These are phyloP conservation scores for Psilocybe cubensis DNA, from an alignment of 768 basidiomycete genomes.

Conservation along the genomic window DNA sequence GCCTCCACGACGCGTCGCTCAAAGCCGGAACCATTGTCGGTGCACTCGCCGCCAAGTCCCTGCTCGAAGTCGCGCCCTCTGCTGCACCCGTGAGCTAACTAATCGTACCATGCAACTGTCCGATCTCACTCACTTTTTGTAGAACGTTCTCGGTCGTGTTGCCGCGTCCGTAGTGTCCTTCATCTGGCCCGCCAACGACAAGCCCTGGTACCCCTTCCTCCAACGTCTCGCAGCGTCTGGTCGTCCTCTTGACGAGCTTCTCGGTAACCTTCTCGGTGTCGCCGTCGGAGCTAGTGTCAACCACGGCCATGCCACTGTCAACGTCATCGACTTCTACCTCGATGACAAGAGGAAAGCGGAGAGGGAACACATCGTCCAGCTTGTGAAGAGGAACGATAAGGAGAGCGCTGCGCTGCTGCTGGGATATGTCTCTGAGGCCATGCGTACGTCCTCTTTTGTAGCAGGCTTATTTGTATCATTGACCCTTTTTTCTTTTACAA, in stretches of 20 bases:
- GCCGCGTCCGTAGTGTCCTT: constrained; percentile 26
- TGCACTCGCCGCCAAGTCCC: constrained; percentile 9
- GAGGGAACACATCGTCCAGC: constrained; percentile 38
- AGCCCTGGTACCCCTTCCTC: constrained; percentile 44
- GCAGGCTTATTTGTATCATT: neutral
- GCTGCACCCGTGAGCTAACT: constrained; percentile 16
- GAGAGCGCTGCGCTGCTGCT: constrained; percentile 38
- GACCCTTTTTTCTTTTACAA: neutral
- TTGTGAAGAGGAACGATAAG: constrained; percentile 34
- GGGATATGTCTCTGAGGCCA: constrained; percentile 56
- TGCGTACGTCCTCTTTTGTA: constrained; percentile 39
- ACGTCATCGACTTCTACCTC: constrained; percentile 59
- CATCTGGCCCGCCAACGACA: constrained; percentile 30
- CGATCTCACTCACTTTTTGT: neutral
- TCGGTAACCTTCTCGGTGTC: constrained; percentile 48
- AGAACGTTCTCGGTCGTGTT: constrained; percentile 33
- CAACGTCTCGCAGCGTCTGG: constrained; percentile 36
- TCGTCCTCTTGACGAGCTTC: constrained; percentile 42
- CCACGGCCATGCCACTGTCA: constrained; percentile 49
- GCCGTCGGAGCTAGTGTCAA: constrained; percentile 51
- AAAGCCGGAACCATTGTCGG: constrained; percentile 12
- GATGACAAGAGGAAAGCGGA: constrained; percentile 43
- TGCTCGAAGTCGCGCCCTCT: constrained; percentile 9
- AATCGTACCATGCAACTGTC: neutral
- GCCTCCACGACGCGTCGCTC: constrained; percentile 8